Evolutionary conservation across 2,329 filamentous ascomycete species (phyloP).

Genomic region (Arthrobotrys pseudoclavata): DNA sequence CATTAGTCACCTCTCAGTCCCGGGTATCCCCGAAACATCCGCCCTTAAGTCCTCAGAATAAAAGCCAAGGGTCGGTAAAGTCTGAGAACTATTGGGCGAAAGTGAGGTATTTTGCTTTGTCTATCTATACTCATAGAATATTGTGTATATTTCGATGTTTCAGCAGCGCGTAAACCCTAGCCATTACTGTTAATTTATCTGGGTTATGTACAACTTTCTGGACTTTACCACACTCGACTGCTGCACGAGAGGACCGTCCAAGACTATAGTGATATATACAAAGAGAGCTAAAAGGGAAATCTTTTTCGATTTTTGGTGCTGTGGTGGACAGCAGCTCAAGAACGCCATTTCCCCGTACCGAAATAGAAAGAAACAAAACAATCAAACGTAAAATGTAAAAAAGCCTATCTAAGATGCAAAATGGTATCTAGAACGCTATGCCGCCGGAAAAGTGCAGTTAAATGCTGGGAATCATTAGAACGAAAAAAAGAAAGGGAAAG

Average conservation of each 20-base stretch:
- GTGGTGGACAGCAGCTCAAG: conserved; percentile 6
- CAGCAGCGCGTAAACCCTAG: not conserved
- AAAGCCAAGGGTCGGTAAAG: not conserved
- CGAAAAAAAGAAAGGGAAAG: conserved; percentile 1
- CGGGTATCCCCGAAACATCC: not conserved
- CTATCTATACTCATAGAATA: not conserved
- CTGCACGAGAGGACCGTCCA: not conserved
- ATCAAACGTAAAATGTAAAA: not conserved
- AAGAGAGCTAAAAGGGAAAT: not conserved
- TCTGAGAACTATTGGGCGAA: not conserved
- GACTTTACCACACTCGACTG: not conserved
- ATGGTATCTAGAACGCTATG: conserved; percentile 53
- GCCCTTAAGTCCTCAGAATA: not conserved
- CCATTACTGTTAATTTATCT: not conserved
- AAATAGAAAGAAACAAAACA: conserved; percentile 13
- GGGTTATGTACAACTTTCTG: conserved; percentile 32
- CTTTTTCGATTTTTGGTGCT: not conserved
- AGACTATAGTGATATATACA: conserved; percentile 24
- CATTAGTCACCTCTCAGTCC: not conserved
- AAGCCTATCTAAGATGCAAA: conserved; percentile 44
- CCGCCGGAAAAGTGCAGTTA: conserved; percentile 4
- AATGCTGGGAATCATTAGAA: conserved; percentile 14
- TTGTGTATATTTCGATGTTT: not conserved
- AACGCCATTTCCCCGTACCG: conserved; percentile 39
- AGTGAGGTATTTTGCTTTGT: not conserved